Evolutionary conservation across 2,329 filamentous ascomycete genomes (phyloP), one percentile per base, ranked within the genome.

Genomic region (Curvularia spicifera): DNA sequence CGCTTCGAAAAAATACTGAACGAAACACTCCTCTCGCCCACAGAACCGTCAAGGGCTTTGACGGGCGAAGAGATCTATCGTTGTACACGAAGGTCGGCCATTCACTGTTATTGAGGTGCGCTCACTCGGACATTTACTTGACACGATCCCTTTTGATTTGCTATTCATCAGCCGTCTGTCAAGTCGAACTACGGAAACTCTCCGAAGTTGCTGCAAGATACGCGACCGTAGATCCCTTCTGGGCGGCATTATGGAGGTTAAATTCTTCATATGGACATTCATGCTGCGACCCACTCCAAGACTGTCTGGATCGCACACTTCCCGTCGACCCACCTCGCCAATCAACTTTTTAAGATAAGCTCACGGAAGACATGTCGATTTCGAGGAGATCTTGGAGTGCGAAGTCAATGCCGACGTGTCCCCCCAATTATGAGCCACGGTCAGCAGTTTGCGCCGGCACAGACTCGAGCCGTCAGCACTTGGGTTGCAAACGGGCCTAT

Each of bases 401-500:
- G 47, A 10, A 28, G 15, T 26, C 22, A 28, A 49, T 40, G 31
- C 45, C 18, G 31, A 31, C n/a, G 20, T 20, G 18, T 31, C 45
- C 44, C 15, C 45, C 39, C 45, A 54, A 45, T 6, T 50, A 57
- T 33, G 4, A 46, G 40, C 40, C 42, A 53, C 48, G 15, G 44
- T 15, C 15, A 8, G 20, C 20, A 43, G 37, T 33, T 13, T 40
- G 28, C 45, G 28, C 39, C 31, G 33, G 33, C 29, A 52, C 51
- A 39, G 35, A 15, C 42, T 39, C 24, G 22, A 35, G 44, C 46
- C 24, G 45, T 54, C 39, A 54, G 51, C 39, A 49, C 24, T 45
- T 43, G 5, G 37, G 35, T n/a, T 10, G 9, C 33, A 35, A 37
- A 37, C 20, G 22, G 39, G 37, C 40, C 55, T 9, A 39, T 37